Evolutionary conservation across 2,329 filamentous ascomycete species (phyloP).

Genomic region (Periconia macrospinosa): DNA sequence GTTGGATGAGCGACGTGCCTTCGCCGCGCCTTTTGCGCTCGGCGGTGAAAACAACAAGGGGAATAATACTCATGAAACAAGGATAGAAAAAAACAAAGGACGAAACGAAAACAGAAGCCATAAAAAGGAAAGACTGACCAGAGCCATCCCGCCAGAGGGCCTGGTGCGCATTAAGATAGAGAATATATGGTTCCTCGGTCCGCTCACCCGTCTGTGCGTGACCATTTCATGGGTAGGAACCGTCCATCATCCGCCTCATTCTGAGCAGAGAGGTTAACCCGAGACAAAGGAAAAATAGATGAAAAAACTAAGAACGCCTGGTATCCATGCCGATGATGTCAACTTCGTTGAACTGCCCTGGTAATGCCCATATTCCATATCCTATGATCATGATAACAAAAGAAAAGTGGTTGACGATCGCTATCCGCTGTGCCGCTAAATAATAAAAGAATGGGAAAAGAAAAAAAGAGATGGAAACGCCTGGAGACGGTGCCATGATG

Average conservation of each 20-base stretch:
- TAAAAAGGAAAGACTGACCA: not conserved
- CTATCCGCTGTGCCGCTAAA: conserved; percentile 1
- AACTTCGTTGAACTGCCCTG: not conserved
- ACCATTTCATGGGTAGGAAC: not conserved
- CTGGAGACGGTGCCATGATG: not conserved
- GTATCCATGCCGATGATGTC: conserved; percentile 16
- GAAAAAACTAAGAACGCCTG: conserved; percentile 11
- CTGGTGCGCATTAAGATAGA: not conserved
- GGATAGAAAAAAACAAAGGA: not conserved
- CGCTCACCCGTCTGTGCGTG: not conserved
- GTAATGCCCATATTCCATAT: not conserved
- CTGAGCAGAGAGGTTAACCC: not conserved
- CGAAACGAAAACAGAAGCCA: not conserved
- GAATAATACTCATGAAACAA: not conserved
- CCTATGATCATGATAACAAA: conserved; percentile 1
- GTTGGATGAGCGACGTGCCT: not conserved
- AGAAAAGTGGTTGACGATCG: not conserved
- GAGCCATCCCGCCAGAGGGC: not conserved
- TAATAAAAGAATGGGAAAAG: not conserved
- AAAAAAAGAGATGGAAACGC: not conserved
- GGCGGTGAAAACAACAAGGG: not conserved
- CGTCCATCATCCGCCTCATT: not conserved
- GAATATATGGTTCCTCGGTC: not conserved
- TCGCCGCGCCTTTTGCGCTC: not conserved
- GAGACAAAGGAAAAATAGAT: not conserved